Evolutionary conservation across 1,139 yeast species (phyloP).

Genomic region (Suhomyces taliae): DNA sequence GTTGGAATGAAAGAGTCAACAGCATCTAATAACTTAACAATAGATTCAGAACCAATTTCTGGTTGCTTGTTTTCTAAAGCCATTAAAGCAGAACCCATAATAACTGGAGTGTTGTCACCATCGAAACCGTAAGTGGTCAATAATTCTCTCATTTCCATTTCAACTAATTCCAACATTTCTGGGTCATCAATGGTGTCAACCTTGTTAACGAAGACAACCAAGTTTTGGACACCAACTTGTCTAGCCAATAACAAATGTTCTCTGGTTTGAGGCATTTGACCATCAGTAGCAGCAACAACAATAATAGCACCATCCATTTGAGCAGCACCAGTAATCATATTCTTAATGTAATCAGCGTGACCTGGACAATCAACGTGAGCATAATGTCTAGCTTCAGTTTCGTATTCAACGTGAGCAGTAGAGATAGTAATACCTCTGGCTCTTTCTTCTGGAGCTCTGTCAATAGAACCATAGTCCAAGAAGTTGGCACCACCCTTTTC

Average conservation of each 20-base stretch:
- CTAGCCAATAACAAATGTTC: constrained; percentile 97
- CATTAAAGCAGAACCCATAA: constrained; percentile 98
- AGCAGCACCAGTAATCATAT: constrained; percentile 99
- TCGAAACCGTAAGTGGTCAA: constrained; percentile 89
- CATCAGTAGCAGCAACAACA: constrained; percentile 98
- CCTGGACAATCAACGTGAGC: constrained; percentile 65
- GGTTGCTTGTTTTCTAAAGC: constrained; percentile 88
- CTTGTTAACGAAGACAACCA: constrained; percentile 97
- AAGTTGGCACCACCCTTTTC: constrained; percentile 88
- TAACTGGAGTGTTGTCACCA: constrained; percentile 96
- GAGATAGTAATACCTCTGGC: constrained; percentile 99
- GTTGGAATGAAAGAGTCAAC: constrained; percentile 95
- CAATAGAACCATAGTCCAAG: constrained; percentile 91
- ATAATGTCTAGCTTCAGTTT: constrained; percentile 31
- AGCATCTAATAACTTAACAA: constrained; percentile 81
- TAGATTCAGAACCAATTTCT: constrained; percentile 89
- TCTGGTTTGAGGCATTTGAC: constrained; percentile 99
- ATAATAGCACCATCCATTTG: constrained; percentile 99
- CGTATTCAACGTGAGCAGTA: constrained; percentile 94
- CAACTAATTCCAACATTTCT: constrained; percentile 98
- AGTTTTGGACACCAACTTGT: constrained; percentile 98
- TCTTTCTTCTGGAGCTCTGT: constrained; percentile 99
- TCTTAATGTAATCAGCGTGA: constrained; percentile 97
- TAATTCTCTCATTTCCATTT: constrained; percentile 99
- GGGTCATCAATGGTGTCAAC: constrained; percentile 97